Percentiles rank a stretch among this genome's conserved stretches.
Conservation (phyloP, 169 alveolate genomes). For the Plasmodium berghei region DNA sequence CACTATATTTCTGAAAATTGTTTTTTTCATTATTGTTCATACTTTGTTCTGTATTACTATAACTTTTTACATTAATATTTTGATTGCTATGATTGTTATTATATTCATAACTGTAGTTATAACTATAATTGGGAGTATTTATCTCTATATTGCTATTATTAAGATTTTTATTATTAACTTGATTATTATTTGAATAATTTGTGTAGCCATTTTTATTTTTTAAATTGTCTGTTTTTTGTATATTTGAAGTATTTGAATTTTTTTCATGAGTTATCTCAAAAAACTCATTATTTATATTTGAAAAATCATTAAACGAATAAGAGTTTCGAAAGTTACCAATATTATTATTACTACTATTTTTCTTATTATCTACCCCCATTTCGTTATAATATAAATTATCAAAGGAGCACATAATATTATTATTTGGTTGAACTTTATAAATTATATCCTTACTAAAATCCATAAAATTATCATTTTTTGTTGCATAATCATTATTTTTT, state of each 20-base stretch:
- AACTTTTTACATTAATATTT: not conserved
- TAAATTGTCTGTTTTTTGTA: not conserved
- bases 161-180: not conserved
- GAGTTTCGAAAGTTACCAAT: slow-evolving; percentile 14
- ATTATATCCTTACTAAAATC: slow-evolving; percentile 2
- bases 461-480: not conserved
- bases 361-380: not conserved
- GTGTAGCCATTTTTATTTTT: too few species aligned
- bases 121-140: not conserved
- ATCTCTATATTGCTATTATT: not conserved
- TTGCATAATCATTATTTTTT: slow-evolving; percentile 14
- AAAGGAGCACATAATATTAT: slow-evolving; percentile 19
- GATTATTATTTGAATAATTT: not conserved
- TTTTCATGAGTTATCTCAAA: not conserved
- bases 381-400: slow-evolving; percentile 32
- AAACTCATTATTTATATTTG: not conserved
- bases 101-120: not conserved
- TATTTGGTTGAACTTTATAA: not conserved
- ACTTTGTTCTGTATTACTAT: not conserved
- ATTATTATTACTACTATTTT: slow-evolving; percentile 6
- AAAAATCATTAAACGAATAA: slow-evolving; percentile 48
- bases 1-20: slow-evolving; percentile 12
- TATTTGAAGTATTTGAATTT: not conserved
- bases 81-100: not conserved
- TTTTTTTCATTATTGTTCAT: not conserved